Evolutionary conservation across 1,139 yeast species (phyloP).

Genomic region (Zygoascus sp.): DNA sequence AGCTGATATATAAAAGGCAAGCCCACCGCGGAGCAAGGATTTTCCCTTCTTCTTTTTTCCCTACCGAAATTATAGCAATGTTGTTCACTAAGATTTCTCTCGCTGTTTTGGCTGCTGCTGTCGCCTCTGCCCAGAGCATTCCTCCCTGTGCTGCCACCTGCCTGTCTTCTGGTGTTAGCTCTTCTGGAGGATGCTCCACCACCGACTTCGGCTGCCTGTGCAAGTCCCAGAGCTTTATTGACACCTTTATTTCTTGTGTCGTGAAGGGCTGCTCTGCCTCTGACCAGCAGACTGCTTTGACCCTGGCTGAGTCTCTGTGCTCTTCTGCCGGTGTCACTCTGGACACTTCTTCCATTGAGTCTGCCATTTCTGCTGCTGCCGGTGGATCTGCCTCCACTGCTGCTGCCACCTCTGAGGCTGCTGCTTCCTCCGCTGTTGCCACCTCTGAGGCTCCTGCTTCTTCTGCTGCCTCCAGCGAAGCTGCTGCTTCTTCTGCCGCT

Average conservation of each 20-base stretch:
- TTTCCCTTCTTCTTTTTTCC: not conserved
- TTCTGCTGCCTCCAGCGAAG: conserved; percentile 2
- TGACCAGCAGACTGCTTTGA: conserved; percentile 1
- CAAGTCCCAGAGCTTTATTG: conserved; percentile 3
- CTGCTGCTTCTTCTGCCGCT: conserved; percentile 2
- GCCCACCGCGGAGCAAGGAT: not conserved
- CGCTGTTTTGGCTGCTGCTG: conserved; percentile 4
- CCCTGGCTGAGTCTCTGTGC: conserved; percentile 7
- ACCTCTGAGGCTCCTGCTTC: conserved; percentile 1
- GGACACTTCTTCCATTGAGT: conserved; percentile 6
- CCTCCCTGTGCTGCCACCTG: conserved; percentile 11
- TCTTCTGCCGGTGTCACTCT: conserved; percentile 11
- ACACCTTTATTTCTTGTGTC: conserved; percentile 9
- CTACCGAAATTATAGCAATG: not conserved
- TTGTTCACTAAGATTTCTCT: conserved; percentile 5
- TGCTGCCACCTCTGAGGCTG: conserved; percentile 4
- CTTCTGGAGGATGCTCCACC: conserved; percentile 5
- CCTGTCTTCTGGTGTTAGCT: conserved; percentile 1
- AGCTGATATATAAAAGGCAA: not conserved
- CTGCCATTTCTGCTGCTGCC: not conserved
- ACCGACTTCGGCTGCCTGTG: conserved; percentile 12
- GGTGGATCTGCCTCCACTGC: conserved; percentile 3
- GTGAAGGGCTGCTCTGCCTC: not conserved
- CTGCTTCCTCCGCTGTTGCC: conserved; percentile 8
- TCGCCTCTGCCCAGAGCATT: conserved; percentile 6